Evolutionary conservation across 2,329 filamentous ascomycete genomes (phyloP).

Genomic region (Sporothrix pseudoabietina): DNA sequence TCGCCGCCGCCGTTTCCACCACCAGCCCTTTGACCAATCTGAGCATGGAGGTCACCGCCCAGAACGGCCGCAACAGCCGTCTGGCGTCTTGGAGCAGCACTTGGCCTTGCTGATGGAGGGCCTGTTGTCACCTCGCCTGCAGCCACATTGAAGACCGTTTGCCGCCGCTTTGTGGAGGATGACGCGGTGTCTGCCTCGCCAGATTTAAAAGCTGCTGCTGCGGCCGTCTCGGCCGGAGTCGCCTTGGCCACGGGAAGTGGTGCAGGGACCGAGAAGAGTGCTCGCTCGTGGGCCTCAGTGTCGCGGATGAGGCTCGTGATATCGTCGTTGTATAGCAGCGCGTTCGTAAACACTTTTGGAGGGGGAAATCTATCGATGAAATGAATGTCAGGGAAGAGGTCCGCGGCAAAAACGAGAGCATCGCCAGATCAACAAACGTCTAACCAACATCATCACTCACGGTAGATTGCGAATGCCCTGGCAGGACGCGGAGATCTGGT

Average conservation of each 20-base stretch:
- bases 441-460: constrained; percentile 49
- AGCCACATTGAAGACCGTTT: constrained; percentile 68
- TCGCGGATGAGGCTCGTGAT: constrained; percentile 94
- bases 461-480: constrained; percentile 74
- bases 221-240: neutral
- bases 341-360: constrained; percentile 95
- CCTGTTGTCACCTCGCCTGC: constrained; percentile 64
- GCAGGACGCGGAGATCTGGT: constrained; percentile 76
- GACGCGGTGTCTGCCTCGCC: constrained; percentile 42
- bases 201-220: neutral
- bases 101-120: constrained; percentile 49
- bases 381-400: neutral
- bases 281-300: constrained; percentile 90
- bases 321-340: constrained; percentile 82
- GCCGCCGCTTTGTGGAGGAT: constrained; percentile 55
- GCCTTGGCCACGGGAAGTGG: constrained; percentile 64
- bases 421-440: neutral
- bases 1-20: constrained; percentile 58
- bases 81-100: constrained; percentile 62
- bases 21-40: constrained; percentile 63
- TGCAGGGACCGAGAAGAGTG: constrained; percentile 87
- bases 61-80: constrained; percentile 89
- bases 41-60: constrained; percentile 81
- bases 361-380: constrained; percentile 71
- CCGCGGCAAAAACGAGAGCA: neutral